A percentile compares a stretch with the other conserved stretches of the same genome.
Conservation (phyloP, 257 asterid genomes). For the Thymus quinquecostatus region DNA sequence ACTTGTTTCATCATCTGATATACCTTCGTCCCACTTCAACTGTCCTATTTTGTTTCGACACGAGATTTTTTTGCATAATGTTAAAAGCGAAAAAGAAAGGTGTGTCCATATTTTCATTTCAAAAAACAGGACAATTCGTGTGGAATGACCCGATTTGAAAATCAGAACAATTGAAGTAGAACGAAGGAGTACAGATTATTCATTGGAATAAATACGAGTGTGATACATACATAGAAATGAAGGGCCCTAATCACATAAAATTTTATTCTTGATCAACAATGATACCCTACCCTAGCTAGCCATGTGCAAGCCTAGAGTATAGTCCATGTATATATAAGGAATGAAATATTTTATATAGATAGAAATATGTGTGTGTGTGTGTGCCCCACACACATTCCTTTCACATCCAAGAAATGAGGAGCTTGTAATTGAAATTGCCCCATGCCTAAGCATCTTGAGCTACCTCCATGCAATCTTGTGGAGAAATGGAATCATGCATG, state of each 20-base stretch:
- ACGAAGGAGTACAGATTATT: neutral
- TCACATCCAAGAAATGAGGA: slow-evolving; percentile 41
- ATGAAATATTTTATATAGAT: neutral
- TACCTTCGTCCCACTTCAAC: neutral
- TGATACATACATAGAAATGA: neutral
- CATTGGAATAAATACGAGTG: neutral
- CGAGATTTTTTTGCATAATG: too few species aligned
- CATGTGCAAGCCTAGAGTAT: slow-evolving; percentile 15
- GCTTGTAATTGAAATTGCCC: neutral
- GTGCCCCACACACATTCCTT: slow-evolving; percentile 28
- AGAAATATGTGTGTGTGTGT: too few species aligned
- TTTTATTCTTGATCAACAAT: slow-evolving; percentile 1
- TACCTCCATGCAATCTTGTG: neutral
- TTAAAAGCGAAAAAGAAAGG: too few species aligned
- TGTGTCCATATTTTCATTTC: too few species aligned
- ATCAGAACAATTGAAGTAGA: too few species aligned
- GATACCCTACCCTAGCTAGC: neutral
- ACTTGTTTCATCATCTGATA: neutral
- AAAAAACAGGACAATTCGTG: too few species aligned
- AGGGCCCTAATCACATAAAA: slow-evolving; percentile 1
- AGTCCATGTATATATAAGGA: neutral
- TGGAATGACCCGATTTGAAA: too few species aligned
- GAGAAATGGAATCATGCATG: too few species aligned
- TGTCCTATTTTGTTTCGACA: too few species aligned
- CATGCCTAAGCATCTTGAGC: too few species aligned